phyloP scores from a whole-genome alignment of 768 basidiomycete species.

The Boletus bicolor region DNA sequence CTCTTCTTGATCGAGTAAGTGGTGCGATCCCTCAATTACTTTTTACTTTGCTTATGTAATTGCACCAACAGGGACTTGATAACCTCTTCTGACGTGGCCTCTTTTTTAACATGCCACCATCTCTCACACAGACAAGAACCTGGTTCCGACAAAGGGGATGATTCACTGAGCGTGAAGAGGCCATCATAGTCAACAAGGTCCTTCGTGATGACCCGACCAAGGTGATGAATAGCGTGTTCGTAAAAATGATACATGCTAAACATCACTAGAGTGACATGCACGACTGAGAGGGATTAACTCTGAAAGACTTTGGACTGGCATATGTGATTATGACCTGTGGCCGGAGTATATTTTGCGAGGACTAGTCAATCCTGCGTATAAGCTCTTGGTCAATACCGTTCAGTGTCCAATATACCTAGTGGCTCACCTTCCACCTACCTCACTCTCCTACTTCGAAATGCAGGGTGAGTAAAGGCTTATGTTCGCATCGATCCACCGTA shows the following conservation, averaged over 20 bases:
- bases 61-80: slow-evolving; percentile 24
- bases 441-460: slow-evolving; percentile 51
- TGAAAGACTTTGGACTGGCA: slow-evolving; percentile 49
- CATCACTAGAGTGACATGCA: slow-evolving; percentile 49
- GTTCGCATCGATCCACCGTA: background rate
- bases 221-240: slow-evolving; percentile 19
- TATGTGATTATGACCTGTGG: slow-evolving; percentile 65
- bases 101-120: slow-evolving; percentile 61
- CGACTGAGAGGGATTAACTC: slow-evolving; percentile 58
- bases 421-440: slow-evolving; percentile 53
- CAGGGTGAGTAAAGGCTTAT: slow-evolving; percentile 37
- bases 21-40: background rate
- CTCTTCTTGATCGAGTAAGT: slow-evolving; percentile 32
- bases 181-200: slow-evolving; percentile 58
- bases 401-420: slow-evolving; percentile 51
- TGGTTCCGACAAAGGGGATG: slow-evolving; percentile 61
- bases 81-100: slow-evolving; percentile 48
- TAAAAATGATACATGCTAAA: background rate
- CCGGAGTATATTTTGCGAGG: slow-evolving; percentile 53
- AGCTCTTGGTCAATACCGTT: background rate
- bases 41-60: background rate
- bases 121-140: slow-evolving; percentile 55
- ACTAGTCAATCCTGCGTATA: background rate
- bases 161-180: slow-evolving; percentile 61
- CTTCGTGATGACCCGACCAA: slow-evolving; percentile 63